phyloP scores from a whole-genome alignment of 2,329 filamentous ascomycete species.

The Arthrobotrys iridis region DNA sequence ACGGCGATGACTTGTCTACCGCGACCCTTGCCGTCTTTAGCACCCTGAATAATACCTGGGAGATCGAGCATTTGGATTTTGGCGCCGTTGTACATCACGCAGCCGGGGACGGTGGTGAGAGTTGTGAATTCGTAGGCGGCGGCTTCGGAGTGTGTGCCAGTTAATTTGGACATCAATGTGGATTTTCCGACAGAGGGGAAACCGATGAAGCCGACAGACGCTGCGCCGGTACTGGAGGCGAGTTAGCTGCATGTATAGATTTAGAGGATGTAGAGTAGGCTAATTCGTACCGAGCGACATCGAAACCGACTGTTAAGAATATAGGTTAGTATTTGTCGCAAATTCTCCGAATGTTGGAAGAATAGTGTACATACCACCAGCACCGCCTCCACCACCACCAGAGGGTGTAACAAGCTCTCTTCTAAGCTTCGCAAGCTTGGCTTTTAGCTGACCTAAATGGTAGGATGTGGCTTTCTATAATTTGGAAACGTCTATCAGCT shows the following conservation, averaged over 20 bases:
- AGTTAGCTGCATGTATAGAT: no score
- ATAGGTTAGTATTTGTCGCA: not conserved
- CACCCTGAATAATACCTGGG: slow-evolving; percentile 97
- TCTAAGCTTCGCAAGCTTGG: slow-evolving; percentile 97
- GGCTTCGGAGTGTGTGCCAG: slow-evolving; percentile 95
- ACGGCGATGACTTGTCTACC: slow-evolving; percentile 98
- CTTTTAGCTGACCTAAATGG: slow-evolving; percentile 95
- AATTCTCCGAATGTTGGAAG: slow-evolving; percentile 25
- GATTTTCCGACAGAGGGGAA: slow-evolving; percentile 99
- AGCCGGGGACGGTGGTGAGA: slow-evolving; percentile 92
- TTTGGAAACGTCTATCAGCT: not conserved
- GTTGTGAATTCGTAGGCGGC: slow-evolving; percentile 99
- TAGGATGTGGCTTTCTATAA: slow-evolving; percentile 81
- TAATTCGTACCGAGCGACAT: slow-evolving; percentile 73
- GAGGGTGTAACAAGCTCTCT: slow-evolving; percentile 89
- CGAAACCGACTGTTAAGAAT: slow-evolving; percentile 75
- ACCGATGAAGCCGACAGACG: slow-evolving; percentile 95
- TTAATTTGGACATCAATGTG: slow-evolving; percentile 93
- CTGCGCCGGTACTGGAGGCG: slow-evolving; percentile 81
- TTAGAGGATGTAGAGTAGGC: not conserved
- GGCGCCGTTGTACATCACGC: slow-evolving; percentile 94
- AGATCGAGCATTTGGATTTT: slow-evolving; percentile 98
- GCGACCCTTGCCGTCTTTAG: slow-evolving; percentile 96
- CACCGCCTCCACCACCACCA: slow-evolving; percentile 81
- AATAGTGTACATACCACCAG: slow-evolving; percentile 67